Evolutionary conservation across 371 early-diverging fungal genomes (phyloP).

Genomic region (Mortierella sp.): DNA sequence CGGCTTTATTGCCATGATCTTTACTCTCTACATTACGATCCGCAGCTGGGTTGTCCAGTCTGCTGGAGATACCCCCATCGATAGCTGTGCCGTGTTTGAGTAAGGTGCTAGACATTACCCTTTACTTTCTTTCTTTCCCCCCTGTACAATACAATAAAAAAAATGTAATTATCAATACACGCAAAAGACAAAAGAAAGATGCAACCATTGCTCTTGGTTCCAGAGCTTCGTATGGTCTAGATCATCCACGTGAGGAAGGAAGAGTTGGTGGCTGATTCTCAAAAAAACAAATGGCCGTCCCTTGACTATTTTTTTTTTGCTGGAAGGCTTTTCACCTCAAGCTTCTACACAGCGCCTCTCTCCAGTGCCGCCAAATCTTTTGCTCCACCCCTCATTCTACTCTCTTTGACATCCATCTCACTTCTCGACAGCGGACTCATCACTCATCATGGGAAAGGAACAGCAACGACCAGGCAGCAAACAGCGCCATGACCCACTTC

Average conservation of each 20-base stretch:
- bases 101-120: neutral
- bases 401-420: neutral
- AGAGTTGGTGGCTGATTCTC: no score
- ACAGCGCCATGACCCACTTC: conserved; percentile 81
- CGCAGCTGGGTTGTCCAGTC: conserved; percentile 63
- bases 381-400: neutral
- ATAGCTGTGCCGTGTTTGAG: conserved; percentile 37
- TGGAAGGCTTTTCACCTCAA: no score
- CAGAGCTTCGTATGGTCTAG: no score
- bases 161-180: conserved; percentile 1
- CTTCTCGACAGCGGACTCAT: conserved; percentile 3
- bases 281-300: no score
- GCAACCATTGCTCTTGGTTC: no score
- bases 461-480: conserved; percentile 24
- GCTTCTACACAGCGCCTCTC: no score
- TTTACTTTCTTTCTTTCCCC: no score
- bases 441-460: conserved; percentile 44
- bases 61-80: conserved; percentile 34
- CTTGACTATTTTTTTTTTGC: no score
- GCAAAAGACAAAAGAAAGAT: neutral
- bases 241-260: no score
- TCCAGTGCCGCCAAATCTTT: no score
- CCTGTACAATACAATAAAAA: neutral
- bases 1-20: conserved; percentile 79
- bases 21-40: conserved; percentile 81